Evolutionary conservation across 1,284 basidiomycete species (phyloP).

Genomic region (Malassezia arunalokei): DNA sequence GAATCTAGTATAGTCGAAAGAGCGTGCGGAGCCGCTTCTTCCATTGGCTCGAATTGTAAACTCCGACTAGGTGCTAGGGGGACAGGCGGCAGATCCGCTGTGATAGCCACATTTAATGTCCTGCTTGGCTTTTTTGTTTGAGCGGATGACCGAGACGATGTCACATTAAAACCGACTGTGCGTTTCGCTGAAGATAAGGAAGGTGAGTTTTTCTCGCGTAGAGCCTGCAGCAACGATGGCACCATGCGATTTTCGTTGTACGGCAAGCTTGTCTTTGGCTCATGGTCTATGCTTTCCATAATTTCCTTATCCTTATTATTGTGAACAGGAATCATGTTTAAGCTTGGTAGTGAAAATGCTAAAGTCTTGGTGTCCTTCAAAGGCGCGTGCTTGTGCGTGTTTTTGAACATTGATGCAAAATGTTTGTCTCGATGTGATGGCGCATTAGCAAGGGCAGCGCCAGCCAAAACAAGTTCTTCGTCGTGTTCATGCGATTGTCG

Average conservation of each 20-base stretch:
- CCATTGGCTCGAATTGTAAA: conserved; percentile 22
- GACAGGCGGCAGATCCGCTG: conserved; percentile 31
- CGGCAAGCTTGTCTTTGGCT: conserved; percentile 43
- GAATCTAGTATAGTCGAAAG: conserved; percentile 1
- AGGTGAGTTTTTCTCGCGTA: conserved; percentile 12
- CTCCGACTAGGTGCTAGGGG: conserved; percentile 24
- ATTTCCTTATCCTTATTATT: conserved; percentile 15
- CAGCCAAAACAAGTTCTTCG: conserved; percentile 22
- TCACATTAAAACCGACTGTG: neutral
- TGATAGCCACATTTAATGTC: neutral
- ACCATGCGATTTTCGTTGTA: conserved; percentile 42
- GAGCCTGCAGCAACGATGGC: conserved; percentile 34
- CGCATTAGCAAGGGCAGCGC: conserved; percentile 33
- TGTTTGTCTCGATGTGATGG: conserved; percentile 27
- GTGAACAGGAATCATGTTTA: conserved; percentile 18
- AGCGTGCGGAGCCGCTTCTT: conserved; percentile 20
- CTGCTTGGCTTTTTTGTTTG: neutral
- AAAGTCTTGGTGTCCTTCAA: neutral
- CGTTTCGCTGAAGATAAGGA: conserved; percentile 9
- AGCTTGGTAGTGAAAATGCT: neutral
- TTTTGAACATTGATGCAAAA: neutral
- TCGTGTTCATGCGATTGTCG: conserved; percentile 2
- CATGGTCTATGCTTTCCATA: conserved; percentile 30
- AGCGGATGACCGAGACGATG: neutral
- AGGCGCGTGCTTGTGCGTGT: neutral